phyloP scores from a whole-genome alignment of 2,329 filamentous ascomycete species.

The Plenodomus biglobosus region DNA sequence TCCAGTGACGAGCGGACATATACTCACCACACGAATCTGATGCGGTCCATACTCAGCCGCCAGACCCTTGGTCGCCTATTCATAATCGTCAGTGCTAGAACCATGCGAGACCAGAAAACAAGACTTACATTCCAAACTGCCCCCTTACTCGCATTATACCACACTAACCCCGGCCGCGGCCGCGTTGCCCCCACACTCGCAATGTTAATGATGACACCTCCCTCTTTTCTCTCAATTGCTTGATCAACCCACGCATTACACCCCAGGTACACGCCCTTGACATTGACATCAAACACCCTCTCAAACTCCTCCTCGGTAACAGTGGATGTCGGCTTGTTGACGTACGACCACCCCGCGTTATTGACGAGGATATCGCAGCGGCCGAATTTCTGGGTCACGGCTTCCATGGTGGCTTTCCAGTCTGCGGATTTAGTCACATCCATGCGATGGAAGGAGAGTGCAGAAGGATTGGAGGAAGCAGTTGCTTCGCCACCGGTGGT shows the following conservation, averaged over 20 bases:
- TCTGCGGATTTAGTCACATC: constrained; percentile 57
- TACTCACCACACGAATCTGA: constrained; percentile 71
- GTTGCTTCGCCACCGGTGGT: constrained; percentile 56
- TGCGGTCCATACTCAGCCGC: constrained; percentile 73
- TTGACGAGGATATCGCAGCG: constrained; percentile 63
- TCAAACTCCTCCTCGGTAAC: constrained; percentile 69
- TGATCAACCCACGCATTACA: constrained; percentile 62
- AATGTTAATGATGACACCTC: constrained; percentile 66
- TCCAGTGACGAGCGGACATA: constrained; percentile 68
- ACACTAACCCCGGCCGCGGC: constrained; percentile 64
- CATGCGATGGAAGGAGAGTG: constrained; percentile 45
- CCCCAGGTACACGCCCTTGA: constrained; percentile 66
- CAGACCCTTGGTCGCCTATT: constrained; percentile 61
- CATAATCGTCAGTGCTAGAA: constrained; percentile 21
- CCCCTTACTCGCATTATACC: constrained; percentile 71
- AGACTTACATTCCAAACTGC: constrained; percentile 61
- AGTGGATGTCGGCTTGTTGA: constrained; percentile 58
- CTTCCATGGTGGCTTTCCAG: constrained; percentile 57
- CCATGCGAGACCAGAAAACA: constrained; percentile 17
- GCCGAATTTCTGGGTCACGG: constrained; percentile 56
- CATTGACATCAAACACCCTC: constrained; percentile 67
- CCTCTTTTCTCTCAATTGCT: constrained; percentile 58
- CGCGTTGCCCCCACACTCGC: constrained; percentile 65
- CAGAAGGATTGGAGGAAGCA: constrained; percentile 43
- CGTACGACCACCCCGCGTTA: constrained; percentile 61